Percentiles rank a stretch among this genome's conserved stretches.
These are phyloP conservation scores for Arabis hirsuta DNA, from an alignment of 345 rosid species.

Conservation along the genomic window DNA sequence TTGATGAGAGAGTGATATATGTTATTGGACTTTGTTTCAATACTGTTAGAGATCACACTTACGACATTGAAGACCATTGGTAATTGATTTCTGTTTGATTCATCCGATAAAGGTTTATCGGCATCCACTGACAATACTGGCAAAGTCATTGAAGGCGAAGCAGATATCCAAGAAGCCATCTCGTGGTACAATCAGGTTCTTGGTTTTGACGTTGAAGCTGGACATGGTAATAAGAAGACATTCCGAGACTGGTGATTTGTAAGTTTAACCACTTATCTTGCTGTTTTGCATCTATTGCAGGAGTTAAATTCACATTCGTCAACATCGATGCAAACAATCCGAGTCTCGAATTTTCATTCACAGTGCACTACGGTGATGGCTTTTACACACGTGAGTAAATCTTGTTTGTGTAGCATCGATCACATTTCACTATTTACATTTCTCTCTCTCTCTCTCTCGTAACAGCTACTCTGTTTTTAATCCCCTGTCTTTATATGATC, in stretches of 20 bases:
- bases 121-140: not conserved
- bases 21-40: no score
- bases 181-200: not conserved
- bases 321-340: not conserved
- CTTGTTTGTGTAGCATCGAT: no score
- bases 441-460: not conserved
- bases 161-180: not conserved
- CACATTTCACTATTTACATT: not conserved
- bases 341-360: not conserved
- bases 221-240: not conserved
- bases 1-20: no score
- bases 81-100: not conserved
- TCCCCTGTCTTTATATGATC: not conserved
- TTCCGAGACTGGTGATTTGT: not conserved
- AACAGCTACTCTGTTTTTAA: not conserved
- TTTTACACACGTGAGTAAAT: not conserved
- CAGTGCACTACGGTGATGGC: not conserved
- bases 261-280: no score
- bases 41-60: no score
- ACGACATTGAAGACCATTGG: not conserved
- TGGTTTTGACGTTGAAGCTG: not conserved
- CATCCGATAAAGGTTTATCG: not conserved
- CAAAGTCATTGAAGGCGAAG: not conserved
- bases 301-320: constrained; percentile 1
- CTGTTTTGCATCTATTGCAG: not conserved